A percentile compares a stretch with the other conserved stretches of the same genome.
These are phyloP conservation scores for Cadophora sp. DNA, from an alignment of 2,329 filamentous ascomycete genomes.

Conservation along the genomic window DNA sequence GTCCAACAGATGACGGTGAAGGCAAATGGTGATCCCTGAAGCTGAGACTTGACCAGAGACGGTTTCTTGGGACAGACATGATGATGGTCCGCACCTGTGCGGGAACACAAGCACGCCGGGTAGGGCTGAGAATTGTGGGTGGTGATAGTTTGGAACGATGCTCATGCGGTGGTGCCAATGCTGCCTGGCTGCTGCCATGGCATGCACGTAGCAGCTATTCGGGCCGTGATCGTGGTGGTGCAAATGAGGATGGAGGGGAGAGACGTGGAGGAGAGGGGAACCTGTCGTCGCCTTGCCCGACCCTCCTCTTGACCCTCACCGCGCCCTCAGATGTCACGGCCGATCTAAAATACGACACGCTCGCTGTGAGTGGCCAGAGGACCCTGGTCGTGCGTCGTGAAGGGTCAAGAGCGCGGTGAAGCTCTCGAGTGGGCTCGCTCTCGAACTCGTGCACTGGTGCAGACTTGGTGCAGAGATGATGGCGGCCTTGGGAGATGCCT, in stretches of 20 bases:
- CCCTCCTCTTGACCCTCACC: conserved; percentile 10
- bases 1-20: conserved; percentile 9
- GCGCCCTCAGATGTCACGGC: conserved; percentile 4
- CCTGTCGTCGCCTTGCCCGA: conserved; percentile 18
- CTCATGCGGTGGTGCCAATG: conserved; percentile 9
- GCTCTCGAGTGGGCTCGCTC: conserved; percentile 16
- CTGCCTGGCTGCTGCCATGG: conserved; percentile 7
- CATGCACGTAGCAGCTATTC: conserved; percentile 14
- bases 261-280: conserved; percentile 6
- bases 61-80: conserved; percentile 15
- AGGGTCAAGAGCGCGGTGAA: conserved; percentile 22
- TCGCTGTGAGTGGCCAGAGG: conserved; percentile 23
- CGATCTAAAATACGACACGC: conserved; percentile 27
- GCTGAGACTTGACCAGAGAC: conserved; percentile 8
- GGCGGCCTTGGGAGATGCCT: conserved; percentile 13
- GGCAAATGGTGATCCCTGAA: conserved; percentile 19
- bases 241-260: conserved; percentile 5
- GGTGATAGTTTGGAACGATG: conserved; percentile 11
- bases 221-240: conserved; percentile 21
- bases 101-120: conserved; percentile 29
- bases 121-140: conserved; percentile 35
- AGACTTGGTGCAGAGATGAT: background rate
- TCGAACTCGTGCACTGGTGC: conserved; percentile 5
- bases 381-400: conserved; percentile 10
- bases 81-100: conserved; percentile 4